Evolutionary conservation across 306 rosid species (phyloP).

Genomic region (Sesbania bispinosa): DNA sequence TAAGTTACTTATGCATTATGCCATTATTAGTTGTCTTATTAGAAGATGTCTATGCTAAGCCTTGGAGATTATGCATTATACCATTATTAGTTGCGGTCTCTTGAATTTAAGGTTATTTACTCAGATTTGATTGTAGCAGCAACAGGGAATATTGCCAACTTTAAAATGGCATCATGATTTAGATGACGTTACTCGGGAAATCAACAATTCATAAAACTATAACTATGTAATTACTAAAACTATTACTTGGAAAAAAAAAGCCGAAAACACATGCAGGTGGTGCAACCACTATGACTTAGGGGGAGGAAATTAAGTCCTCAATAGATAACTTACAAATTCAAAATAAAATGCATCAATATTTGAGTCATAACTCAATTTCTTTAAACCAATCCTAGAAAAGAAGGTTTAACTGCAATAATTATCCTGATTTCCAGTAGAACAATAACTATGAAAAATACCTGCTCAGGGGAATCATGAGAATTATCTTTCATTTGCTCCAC

Average conservation of each 20-base stretch:
- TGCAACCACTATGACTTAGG: not conserved
- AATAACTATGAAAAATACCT: slow-evolving; percentile 42
- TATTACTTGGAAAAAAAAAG: not conserved
- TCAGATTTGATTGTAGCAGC: not conserved
- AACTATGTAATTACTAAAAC: too few species aligned
- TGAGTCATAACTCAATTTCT: not conserved
- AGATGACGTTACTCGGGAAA: not conserved
- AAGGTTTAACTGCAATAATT: not conserved
- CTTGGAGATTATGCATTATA: not conserved
- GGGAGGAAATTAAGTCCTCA: not conserved
- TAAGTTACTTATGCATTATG: too few species aligned
- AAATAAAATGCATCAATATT: not conserved
- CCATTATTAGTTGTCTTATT: too few species aligned
- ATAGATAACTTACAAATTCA: not conserved
- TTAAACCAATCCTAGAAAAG: not conserved
- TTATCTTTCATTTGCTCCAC: slow-evolving; percentile 36
- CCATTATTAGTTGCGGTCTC: not conserved
- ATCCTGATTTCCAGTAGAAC: not conserved
- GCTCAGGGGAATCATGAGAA: slow-evolving; percentile 55
- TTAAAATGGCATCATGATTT: not conserved
- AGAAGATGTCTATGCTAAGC: not conserved
- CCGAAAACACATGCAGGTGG: not conserved
- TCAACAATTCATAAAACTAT: not conserved
- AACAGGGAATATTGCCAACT: not conserved
- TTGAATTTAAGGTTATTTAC: not conserved